phyloP scores from a whole-genome alignment of 371 early-diverging fungal species.

The Rhizomucor pusillus region DNA sequence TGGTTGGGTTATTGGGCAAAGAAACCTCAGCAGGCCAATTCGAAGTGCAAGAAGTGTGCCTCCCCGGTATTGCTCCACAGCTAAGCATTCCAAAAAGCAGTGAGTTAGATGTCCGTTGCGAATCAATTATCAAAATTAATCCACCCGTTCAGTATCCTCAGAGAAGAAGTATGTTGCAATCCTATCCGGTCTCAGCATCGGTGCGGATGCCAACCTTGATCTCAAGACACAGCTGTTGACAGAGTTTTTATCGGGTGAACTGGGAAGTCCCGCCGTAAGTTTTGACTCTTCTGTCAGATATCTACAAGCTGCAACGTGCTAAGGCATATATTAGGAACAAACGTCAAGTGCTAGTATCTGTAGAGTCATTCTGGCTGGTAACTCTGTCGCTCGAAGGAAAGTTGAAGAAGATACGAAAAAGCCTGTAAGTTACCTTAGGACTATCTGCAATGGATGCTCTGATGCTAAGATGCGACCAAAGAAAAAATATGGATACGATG shows the following conservation, averaged over 20 bases:
- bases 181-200: conserved; percentile 78
- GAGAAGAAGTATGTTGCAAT: conserved; percentile 73
- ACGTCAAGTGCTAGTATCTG: conserved; percentile 45
- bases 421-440: conserved; percentile 16
- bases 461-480: conserved; percentile 18
- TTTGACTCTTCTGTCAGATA: background rate
- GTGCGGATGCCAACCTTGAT: conserved; percentile 36
- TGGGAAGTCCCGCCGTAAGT: conserved; percentile 57
- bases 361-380: conserved; percentile 77
- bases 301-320: background rate
- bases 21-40: conserved; percentile 73
- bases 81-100: background rate
- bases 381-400: conserved; percentile 53
- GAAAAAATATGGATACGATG: conserved; percentile 55
- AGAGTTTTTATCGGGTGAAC: conserved; percentile 79
- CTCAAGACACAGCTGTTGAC: conserved; percentile 67
- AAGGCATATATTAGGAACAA: conserved; percentile 46
- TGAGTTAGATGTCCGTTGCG: conserved; percentile 5
- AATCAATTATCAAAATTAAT: too few species aligned
- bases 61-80: conserved; percentile 67
- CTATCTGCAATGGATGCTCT: background rate
- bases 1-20: conserved; percentile 76
- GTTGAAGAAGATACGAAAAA: conserved; percentile 32
- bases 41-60: conserved; percentile 81
- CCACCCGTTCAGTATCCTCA: too few species aligned